Percentiles rank a stretch among this genome's conserved stretches.
Conservation (phyloP, 2,329 filamentous ascomycete species). For the Claviceps monticola region DNA sequence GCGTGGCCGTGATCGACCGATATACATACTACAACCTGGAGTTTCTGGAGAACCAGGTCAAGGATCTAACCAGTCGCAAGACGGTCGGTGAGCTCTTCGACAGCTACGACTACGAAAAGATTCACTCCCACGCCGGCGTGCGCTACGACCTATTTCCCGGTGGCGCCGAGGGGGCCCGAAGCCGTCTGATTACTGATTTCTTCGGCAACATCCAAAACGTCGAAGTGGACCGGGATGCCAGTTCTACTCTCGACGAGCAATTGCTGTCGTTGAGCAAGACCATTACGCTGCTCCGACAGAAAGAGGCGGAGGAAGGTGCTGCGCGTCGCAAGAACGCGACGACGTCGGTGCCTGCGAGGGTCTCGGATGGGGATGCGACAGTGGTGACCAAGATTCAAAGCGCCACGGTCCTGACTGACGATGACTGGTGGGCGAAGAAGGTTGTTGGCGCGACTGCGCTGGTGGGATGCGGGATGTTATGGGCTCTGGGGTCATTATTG, state of each 20-base stretch:
- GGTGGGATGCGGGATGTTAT: conserved; percentile 45
- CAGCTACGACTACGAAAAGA: conserved; percentile 88
- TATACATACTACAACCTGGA: conserved; percentile 99
- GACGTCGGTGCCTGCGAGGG: conserved; percentile 15
- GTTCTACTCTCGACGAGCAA: conserved; percentile 53
- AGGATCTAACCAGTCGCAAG: conserved; percentile 72
- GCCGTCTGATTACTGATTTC: conserved; percentile 84
- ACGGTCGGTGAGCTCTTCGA: conserved; percentile 91
- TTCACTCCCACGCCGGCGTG: conserved; percentile 83
- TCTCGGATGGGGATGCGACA: conserved; percentile 27
- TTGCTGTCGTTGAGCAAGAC: conserved; percentile 60
- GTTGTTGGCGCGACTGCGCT: conserved; percentile 46
- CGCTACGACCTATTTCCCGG: conserved; percentile 91
- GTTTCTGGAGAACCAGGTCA: conserved; percentile 83
- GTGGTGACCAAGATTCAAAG: conserved; percentile 10
- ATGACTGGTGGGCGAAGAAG: conserved; percentile 55
- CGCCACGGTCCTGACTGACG: conserved; percentile 37
- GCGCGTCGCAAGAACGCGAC: conserved; percentile 11
- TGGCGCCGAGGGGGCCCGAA: conserved; percentile 61
- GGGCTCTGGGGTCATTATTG: conserved; percentile 42
- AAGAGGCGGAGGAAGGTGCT: conserved; percentile 31
- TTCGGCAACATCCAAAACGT: conserved; percentile 98
- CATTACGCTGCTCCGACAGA: conserved; percentile 39
- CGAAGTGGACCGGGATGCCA: conserved; percentile 59
- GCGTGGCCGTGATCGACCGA: conserved; percentile 93